Evolutionary conservation across 2,329 filamentous ascomycete species (phyloP).

Genomic region (Colletotrichum liriopes): DNA sequence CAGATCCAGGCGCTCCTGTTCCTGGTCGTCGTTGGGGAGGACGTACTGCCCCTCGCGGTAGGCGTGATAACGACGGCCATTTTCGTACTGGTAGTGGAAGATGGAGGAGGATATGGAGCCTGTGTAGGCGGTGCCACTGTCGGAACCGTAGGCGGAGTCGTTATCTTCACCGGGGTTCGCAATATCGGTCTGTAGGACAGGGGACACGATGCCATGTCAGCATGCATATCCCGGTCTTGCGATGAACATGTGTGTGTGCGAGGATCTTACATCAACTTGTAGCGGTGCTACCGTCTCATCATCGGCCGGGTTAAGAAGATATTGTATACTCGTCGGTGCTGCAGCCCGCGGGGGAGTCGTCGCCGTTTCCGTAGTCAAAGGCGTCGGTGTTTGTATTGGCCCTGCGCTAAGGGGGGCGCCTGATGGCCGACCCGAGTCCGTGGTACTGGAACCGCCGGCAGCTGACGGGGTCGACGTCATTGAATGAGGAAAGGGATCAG

Average conservation of each 20-base stretch:
- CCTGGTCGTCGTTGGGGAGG: conserved; percentile 40
- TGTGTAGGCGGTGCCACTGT: conserved; percentile 51
- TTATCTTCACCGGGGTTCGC: conserved; percentile 43
- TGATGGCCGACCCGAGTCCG: conserved; percentile 19
- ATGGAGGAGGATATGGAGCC: conserved; percentile 60
- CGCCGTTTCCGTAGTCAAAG: neutral
- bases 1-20: conserved; percentile 52
- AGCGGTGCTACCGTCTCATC: conserved; percentile 46
- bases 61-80: conserved; percentile 65
- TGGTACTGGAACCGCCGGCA: conserved; percentile 26
- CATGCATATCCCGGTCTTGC: conserved; percentile 4
- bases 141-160: conserved; percentile 56
- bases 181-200: conserved; percentile 16
- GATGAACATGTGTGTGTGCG: neutral
- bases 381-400: conserved; percentile 8
- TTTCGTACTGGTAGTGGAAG: conserved; percentile 61
- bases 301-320: conserved; percentile 42
- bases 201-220: conserved; percentile 9
- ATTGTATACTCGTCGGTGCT: conserved; percentile 26
- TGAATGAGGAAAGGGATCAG: neutral
- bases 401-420: neutral
- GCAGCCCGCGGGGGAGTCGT: conserved; percentile 16
- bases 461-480: conserved; percentile 26
- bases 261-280: conserved; percentile 46
- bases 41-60: conserved; percentile 61